These are phyloP conservation scores for Tetrahymena borealis DNA, from an alignment of 73 alveolate genomes.

Conservation along the genomic window DNA sequence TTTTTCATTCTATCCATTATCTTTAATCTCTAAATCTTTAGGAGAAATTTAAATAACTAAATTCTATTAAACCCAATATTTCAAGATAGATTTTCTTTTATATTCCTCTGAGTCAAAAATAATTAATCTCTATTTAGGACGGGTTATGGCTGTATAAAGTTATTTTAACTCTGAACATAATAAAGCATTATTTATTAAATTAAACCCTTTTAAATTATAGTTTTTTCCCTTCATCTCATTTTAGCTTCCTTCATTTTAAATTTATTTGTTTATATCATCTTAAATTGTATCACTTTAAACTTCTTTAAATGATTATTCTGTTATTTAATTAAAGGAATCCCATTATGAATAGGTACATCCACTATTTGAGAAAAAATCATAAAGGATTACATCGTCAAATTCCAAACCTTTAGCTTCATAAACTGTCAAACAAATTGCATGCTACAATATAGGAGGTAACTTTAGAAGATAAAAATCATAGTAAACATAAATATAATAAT, in stretches of 20 bases:
- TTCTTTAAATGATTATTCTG: conserved; percentile 1
- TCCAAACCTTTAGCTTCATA: conserved; percentile 91
- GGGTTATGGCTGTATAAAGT: conserved; percentile 78
- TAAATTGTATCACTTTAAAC: neutral
- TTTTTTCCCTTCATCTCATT: neutral
- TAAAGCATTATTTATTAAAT: conserved; percentile 3
- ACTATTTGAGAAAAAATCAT: conserved; percentile 39
- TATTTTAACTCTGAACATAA: conserved; percentile 78
- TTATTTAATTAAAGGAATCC: neutral
- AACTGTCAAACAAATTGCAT: conserved; percentile 75
- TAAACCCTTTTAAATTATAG: neutral
- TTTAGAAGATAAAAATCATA: neutral
- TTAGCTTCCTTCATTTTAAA: neutral
- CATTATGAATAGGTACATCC: conserved; percentile 28
- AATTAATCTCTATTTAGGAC: conserved; percentile 75
- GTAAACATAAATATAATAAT: too few relatives aligned
- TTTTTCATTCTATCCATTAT: neutral
- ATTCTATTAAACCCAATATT: conserved; percentile 62
- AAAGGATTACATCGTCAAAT: conserved; percentile 82
- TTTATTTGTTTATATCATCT: neutral
- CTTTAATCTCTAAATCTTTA: conserved; percentile 1
- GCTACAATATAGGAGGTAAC: conserved; percentile 56
- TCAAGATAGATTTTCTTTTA: conserved; percentile 46
- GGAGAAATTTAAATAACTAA: conserved; percentile 37
- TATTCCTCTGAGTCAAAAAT: conserved; percentile 70